Base-by-base conservation (phyloP, 2,329 filamentous ascomycete species). In the Colletotrichum godetiae region DNA sequence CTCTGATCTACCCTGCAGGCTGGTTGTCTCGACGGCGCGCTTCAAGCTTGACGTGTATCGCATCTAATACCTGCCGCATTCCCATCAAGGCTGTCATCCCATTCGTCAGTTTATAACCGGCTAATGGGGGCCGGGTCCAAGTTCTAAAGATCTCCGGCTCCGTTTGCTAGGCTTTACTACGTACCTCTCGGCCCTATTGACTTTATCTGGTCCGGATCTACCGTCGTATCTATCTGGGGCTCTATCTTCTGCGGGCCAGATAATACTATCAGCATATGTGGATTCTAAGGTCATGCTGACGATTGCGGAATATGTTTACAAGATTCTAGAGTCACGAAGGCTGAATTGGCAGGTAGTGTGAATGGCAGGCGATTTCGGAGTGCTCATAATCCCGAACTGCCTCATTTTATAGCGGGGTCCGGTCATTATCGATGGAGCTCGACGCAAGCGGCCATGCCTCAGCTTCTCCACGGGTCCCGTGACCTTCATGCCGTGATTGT, bases 21-120 rank as follows among this genome's bases (percentile, higher is more conserved):
- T 42, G 15, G 13, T 22, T 49, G 24, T 49, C 37, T 46, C 56
- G 56, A 58, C 56, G 49, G 56, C 67, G 33, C 66, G 5, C 27
- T 29, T 29, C 27, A 29, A 29, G 59, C 67, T 65, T 57, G 67
- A 70, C 70, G 60, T 73, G 55, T 56, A 29, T 70, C n/a, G 55
- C 56, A 57, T 59, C 29, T 46, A n/a, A n/a, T n/a, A 59, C 69
- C 52, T 72, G 66, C 69, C 69, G 52, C 65, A 69, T 72, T 72
- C 42, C 69, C 58, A 31, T 52, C 8, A 15, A 46, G 12, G 22
- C 57, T 57, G 37, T 33, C 69, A 37, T 68, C 65, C 27, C 53
- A 70, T 70, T 70, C 67, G 70, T 61, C 67, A 22, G 66, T 49
- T 29, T 27, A 31, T 29, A 33, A 24, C 55, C 55, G 46, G 35